A percentile compares a stretch with the other conserved stretches of the same genome.
Conservation (phyloP, 2,329 filamentous ascomycete genomes). For the Ceratocystiopsis minuta region DNA sequence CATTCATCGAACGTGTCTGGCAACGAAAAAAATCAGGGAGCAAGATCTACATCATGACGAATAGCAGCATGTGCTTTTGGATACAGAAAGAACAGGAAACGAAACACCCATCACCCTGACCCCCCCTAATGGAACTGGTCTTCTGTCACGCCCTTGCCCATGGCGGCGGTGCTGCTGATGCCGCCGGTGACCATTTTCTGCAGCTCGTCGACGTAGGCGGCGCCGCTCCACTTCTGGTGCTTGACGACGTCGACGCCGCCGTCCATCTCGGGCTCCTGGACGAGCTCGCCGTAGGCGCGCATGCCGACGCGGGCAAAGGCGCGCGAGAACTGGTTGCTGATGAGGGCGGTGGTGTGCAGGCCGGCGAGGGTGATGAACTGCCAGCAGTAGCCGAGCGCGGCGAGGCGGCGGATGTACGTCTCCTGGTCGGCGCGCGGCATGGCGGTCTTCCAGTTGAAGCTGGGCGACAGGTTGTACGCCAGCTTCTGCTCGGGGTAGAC, state of each 20-base stretch:
- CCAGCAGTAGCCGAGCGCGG: conserved; percentile 87
- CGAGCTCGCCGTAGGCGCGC: conserved; percentile 90
- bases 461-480: conserved; percentile 93
- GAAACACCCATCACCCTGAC: not conserved
- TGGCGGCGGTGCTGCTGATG: conserved; percentile 78
- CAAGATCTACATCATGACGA: not conserved
- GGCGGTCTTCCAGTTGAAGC: conserved; percentile 98
- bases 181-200: conserved; percentile 95
- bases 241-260: conserved; percentile 82
- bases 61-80: not conserved
- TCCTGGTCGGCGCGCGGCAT: conserved; percentile 86
- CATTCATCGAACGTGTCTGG: too few species aligned
- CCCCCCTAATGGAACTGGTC: conserved; percentile 61
- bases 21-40: too few species aligned
- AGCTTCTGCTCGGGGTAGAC: conserved; percentile 97
- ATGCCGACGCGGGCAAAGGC: conserved; percentile 72
- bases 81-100: not conserved
- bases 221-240: conserved; percentile 97
- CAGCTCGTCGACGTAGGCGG: conserved; percentile 84
- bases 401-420: conserved; percentile 89
- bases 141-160: conserved; percentile 96
- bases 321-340: conserved; percentile 72
- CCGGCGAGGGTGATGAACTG: conserved; percentile 99
- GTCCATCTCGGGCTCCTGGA: conserved; percentile 96
- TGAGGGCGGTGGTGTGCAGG: conserved; percentile 85